phyloP scores from a whole-genome alignment of 768 basidiomycete genomes.

The Hygrocybe punicea region DNA sequence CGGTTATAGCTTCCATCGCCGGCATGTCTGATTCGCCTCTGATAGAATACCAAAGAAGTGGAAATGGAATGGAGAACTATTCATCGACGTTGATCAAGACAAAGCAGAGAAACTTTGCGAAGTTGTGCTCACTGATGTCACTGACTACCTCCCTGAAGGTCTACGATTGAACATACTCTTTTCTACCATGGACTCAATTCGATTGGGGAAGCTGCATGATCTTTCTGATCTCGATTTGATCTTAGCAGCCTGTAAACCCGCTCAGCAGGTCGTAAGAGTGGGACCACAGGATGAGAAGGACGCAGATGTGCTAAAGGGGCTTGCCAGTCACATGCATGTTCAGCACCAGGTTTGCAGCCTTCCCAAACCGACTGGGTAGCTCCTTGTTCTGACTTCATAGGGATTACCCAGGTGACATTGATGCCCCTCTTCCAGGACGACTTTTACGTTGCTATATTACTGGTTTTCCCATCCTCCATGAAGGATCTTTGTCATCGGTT shows the following conservation, averaged over 20 bases:
- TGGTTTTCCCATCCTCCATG: constrained; percentile 50
- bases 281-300: constrained; percentile 42
- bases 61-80: constrained; percentile 62
- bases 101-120: constrained; percentile 47
- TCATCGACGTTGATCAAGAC: constrained; percentile 36
- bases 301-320: constrained; percentile 34
- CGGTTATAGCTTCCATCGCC: not conserved
- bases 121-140: constrained; percentile 45
- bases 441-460: constrained; percentile 47
- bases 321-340: constrained; percentile 47
- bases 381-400: constrained; percentile 1
- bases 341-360: constrained; percentile 43
- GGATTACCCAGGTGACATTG: constrained; percentile 44
- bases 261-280: constrained; percentile 54
- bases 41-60: constrained; percentile 57
- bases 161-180: constrained; percentile 51
- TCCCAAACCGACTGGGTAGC: constrained; percentile 3
- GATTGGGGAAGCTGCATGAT: constrained; percentile 48
- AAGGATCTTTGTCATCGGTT: constrained; percentile 36
- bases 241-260: constrained; percentile 46
- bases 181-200: constrained; percentile 39
- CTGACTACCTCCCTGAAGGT: constrained; percentile 38
- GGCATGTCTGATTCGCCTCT: constrained; percentile 8
- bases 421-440: constrained; percentile 48
- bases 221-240: constrained; percentile 46